A percentile compares a stretch with the other conserved stretches of the same genome.
Conservation (phyloP, 192 early-diverging fungal genomes). For the Lunasporangiospora selenospora region DNA sequence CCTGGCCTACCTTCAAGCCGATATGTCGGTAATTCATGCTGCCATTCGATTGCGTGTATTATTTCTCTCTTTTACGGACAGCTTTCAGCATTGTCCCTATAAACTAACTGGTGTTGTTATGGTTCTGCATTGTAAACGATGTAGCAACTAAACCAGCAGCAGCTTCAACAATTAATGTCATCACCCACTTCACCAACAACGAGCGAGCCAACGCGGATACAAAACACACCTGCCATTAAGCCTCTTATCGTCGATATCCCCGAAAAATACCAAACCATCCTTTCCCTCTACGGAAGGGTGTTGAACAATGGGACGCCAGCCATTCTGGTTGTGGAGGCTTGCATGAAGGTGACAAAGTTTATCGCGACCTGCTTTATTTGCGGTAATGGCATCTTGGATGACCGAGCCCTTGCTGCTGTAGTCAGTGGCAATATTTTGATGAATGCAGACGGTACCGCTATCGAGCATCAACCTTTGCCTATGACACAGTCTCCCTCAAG, state of each 20-base stretch:
- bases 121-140: no score
- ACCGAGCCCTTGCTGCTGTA: constrained; percentile 33
- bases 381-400: constrained; percentile 38
- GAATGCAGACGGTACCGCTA: constrained; percentile 7
- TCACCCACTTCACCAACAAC: constrained; percentile 45
- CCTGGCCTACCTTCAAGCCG: constrained; percentile 63
- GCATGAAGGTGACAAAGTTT: constrained; percentile 72
- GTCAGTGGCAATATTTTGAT: constrained; percentile 36
- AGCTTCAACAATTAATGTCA: constrained; percentile 18
- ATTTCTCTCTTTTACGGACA: no score
- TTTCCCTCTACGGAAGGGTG: constrained; percentile 68
- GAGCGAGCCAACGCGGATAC: constrained; percentile 18
- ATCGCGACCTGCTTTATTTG: constrained; percentile 53
- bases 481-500: constrained; percentile 25
- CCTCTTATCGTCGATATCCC: constrained; percentile 61
- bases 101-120: no score
- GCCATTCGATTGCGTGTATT: not conserved
- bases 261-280: constrained; percentile 71
- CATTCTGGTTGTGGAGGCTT: constrained; percentile 70
- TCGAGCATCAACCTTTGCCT: constrained; percentile 2
- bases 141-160: constrained; percentile 38
- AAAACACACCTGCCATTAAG: constrained; percentile 28
- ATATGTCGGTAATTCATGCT: constrained; percentile 59
- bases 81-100: no score
- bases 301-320: constrained; percentile 55